A percentile compares a stretch with the other conserved stretches of the same genome.
These are phyloP conservation scores for Bombardia bombarda DNA, from an alignment of 495 filamentous ascomycete genomes.

Conservation along the genomic window DNA sequence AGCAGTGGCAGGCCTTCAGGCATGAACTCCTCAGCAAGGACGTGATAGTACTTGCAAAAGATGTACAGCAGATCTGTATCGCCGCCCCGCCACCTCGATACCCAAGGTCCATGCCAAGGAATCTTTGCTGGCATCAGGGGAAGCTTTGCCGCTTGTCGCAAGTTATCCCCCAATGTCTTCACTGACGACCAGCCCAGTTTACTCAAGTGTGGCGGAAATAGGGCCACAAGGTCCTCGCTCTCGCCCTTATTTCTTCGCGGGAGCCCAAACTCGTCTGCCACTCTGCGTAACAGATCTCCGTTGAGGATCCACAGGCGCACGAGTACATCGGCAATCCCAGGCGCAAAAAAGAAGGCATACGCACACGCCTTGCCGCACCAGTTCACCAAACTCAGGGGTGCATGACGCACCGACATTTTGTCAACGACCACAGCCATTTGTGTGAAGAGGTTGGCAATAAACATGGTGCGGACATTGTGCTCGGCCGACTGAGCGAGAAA, in stretches of 20 bases:
- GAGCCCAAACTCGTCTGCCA: slow-evolving; percentile 56
- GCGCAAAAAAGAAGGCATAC: slow-evolving; percentile 94
- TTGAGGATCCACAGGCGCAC: slow-evolving; percentile 75
- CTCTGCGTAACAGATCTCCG: slow-evolving; percentile 56
- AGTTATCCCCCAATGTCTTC: slow-evolving; percentile 49
- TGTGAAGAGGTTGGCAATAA: slow-evolving; percentile 74
- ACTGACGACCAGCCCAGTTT: slow-evolving; percentile 65
- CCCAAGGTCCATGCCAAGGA: slow-evolving; percentile 81
- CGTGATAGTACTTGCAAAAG: slow-evolving; percentile 86
- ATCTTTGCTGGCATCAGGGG: slow-evolving; percentile 67
- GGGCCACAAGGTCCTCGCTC: slow-evolving; percentile 52
- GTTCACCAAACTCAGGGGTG: slow-evolving; percentile 84
- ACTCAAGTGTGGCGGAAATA: slow-evolving; percentile 67
- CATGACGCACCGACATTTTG: slow-evolving; percentile 80
- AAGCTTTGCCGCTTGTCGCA: slow-evolving; percentile 59
- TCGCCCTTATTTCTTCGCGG: slow-evolving; percentile 38
- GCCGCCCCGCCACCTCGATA: slow-evolving; percentile 75
- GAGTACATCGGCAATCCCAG: slow-evolving; percentile 79
- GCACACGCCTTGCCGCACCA: slow-evolving; percentile 93
- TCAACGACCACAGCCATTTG: slow-evolving; percentile 89
- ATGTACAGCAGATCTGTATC: slow-evolving; percentile 93
- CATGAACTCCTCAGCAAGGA: slow-evolving; percentile 73
- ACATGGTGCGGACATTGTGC: slow-evolving; percentile 90
- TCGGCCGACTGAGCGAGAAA: slow-evolving; percentile 84
- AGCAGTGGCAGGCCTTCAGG: slow-evolving; percentile 50